Percentiles rank a stretch among this genome's conserved stretches.
phyloP scores from a whole-genome alignment of 176 grass and related monocot genomes.

The Triticum monococcum region DNA sequence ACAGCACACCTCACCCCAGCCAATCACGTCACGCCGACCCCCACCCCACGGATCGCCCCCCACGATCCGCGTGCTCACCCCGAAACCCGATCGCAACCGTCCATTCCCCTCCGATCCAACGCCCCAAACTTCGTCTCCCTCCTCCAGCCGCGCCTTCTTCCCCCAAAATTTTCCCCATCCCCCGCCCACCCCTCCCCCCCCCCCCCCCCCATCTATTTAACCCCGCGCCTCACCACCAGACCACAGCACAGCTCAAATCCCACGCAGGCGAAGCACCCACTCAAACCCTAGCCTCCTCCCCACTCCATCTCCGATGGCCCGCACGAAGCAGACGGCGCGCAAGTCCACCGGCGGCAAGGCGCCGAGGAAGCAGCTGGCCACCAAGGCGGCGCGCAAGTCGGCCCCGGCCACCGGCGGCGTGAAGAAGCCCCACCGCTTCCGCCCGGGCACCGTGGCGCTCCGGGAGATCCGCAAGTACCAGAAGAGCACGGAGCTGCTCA shows the following conservation, averaged over 20 bases:
- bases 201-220: background rate
- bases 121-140: background rate
- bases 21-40: background rate
- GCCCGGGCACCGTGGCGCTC: conserved; percentile 60
- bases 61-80: background rate
- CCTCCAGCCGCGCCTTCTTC: background rate
- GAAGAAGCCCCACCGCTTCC: conserved; percentile 76
- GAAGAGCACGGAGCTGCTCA: conserved; percentile 77
- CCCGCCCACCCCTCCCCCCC: background rate
- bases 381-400: conserved; percentile 63
- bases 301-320: conserved; percentile 31
- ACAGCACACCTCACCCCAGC: too few species aligned
- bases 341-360: conserved; percentile 79
- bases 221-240: background rate
- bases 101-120: background rate
- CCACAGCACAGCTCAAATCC: background rate
- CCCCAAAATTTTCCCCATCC: background rate
- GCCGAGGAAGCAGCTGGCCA: conserved; percentile 60
- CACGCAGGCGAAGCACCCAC: background rate
- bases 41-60: background rate
- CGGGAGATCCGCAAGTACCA: conserved; percentile 73
- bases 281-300: background rate
- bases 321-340: conserved; percentile 67
- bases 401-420: conserved; percentile 59
- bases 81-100: background rate